phyloP scores from a whole-genome alignment of 805 yeast genomes.

The Cyberlindnera maclurae region DNA sequence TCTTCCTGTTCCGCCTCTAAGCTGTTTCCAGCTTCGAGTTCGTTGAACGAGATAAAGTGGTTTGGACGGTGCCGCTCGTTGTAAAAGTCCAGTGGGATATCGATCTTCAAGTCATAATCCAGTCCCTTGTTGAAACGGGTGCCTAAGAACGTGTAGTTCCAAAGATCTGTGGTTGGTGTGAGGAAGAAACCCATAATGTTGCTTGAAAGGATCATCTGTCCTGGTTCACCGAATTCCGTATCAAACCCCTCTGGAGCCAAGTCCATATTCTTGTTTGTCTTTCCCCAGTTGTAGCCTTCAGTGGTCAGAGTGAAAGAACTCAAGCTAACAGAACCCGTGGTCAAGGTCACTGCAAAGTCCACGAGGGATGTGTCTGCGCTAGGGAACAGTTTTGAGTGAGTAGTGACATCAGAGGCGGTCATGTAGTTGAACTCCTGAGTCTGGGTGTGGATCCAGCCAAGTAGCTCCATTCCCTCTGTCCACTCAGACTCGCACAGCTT shows the following conservation, averaged over 20 bases:
- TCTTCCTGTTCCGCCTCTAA: constrained; percentile 65
- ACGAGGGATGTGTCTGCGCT: constrained; percentile 34
- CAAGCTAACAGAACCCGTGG: constrained; percentile 80
- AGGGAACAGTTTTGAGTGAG: constrained; percentile 37
- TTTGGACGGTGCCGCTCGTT: constrained; percentile 83
- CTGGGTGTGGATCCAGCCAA: constrained; percentile 96
- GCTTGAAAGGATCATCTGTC: constrained; percentile 71
- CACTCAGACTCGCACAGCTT: constrained; percentile 38
- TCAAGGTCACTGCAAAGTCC: constrained; percentile 60
- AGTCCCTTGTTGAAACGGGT: constrained; percentile 68
- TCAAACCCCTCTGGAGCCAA: constrained; percentile 63
- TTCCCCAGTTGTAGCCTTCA: constrained; percentile 79
- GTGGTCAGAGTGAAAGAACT: constrained; percentile 54
- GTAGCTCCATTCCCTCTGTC: constrained; percentile 56
- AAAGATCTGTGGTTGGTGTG: constrained; percentile 76
- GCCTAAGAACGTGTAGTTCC: constrained; percentile 92
- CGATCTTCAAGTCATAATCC: constrained; percentile 59
- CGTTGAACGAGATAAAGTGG: constrained; percentile 74
- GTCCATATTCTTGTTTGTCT: constrained; percentile 44
- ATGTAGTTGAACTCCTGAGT: constrained; percentile 55
- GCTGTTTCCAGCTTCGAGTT: constrained; percentile 42
- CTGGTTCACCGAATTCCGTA: constrained; percentile 47
- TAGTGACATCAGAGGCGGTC: constrained; percentile 64
- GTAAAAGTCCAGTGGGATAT: constrained; percentile 75
- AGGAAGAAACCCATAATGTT: constrained; percentile 73